phyloP scores from a whole-genome alignment of 495 filamentous ascomycete species.

The Cladorrhinum samala region DNA sequence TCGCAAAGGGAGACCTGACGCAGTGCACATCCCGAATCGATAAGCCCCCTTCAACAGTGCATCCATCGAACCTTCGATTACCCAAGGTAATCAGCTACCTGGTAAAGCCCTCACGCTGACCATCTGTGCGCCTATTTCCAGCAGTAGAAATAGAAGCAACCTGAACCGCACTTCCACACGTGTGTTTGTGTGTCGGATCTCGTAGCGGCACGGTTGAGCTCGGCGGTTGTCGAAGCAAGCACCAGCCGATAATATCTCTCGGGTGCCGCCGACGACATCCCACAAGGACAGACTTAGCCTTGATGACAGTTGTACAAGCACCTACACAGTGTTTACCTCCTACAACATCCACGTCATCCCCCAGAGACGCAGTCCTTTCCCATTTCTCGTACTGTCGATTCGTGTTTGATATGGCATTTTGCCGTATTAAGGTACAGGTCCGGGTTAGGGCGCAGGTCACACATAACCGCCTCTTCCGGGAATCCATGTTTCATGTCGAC shows the following conservation, averaged over 20 bases:
- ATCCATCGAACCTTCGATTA: neutral
- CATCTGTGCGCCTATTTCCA: neutral
- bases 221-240: neutral
- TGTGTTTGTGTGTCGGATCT: neutral
- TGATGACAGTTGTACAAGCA: neutral
- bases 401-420: too few relatives aligned
- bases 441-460: slow-evolving; percentile 9
- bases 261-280: neutral
- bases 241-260: neutral
- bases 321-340: too few relatives aligned
- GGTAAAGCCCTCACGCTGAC: too few relatives aligned
- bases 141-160: neutral
- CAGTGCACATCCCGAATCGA: too few relatives aligned
- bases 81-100: too few relatives aligned
- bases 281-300: neutral
- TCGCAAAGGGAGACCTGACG: too few relatives aligned
- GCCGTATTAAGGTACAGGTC: too few relatives aligned
- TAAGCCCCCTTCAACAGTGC: too few relatives aligned
- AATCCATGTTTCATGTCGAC: slow-evolving; percentile 2
- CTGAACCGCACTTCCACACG: neutral
- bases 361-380: too few relatives aligned
- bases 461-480: neutral
- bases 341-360: neutral
- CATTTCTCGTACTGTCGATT: slow-evolving; percentile 4
- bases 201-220: neutral